Conservation (phyloP, 2,329 filamentous ascomycete species). For the Trichoderma hamatum region DNA sequence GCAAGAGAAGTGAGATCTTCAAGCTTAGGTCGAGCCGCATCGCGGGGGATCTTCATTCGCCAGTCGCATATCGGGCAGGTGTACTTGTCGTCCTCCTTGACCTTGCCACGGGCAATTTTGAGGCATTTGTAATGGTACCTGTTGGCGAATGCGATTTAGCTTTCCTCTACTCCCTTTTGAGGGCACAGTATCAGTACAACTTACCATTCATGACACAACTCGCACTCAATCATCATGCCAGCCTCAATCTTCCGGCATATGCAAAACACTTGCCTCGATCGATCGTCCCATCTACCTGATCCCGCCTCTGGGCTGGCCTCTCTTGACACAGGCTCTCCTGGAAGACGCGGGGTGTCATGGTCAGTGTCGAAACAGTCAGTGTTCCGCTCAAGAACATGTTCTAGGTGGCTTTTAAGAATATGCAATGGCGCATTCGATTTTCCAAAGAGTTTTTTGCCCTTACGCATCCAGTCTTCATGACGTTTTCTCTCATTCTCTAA, state of each 20-base stretch:
- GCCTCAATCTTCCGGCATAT: slow-evolving; percentile 92
- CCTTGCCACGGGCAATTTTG: slow-evolving; percentile 95
- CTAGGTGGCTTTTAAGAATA: slow-evolving; percentile 92
- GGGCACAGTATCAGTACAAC: slow-evolving; percentile 38
- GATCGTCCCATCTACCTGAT: slow-evolving; percentile 61
- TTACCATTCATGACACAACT: slow-evolving; percentile 96
- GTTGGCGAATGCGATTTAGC: not conserved
- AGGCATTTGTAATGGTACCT: slow-evolving; percentile 98
- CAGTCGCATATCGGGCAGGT: slow-evolving; percentile 98
- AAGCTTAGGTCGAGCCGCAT: slow-evolving; percentile 91
- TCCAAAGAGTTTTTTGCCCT: slow-evolving; percentile 95
- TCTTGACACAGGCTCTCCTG: slow-evolving; percentile 88
- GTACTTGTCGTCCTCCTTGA: slow-evolving; percentile 98
- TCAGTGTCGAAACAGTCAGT: slow-evolving; percentile 86
- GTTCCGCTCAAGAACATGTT: slow-evolving; percentile 89
- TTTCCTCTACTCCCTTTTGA: not conserved
- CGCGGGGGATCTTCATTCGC: slow-evolving; percentile 93
- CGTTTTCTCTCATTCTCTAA: slow-evolving; percentile 92
- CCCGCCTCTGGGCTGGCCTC: slow-evolving; percentile 66
- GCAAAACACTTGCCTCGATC: slow-evolving; percentile 83
- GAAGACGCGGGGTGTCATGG: slow-evolving; percentile 80
- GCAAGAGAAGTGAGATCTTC: slow-evolving; percentile 86
- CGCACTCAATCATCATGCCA: slow-evolving; percentile 99
- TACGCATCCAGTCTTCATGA: slow-evolving; percentile 99
- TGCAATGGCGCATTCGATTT: slow-evolving; percentile 97